phyloP scores from a whole-genome alignment of 2,329 filamentous ascomycete genomes.

The Verticillium zaregamsianum region DNA sequence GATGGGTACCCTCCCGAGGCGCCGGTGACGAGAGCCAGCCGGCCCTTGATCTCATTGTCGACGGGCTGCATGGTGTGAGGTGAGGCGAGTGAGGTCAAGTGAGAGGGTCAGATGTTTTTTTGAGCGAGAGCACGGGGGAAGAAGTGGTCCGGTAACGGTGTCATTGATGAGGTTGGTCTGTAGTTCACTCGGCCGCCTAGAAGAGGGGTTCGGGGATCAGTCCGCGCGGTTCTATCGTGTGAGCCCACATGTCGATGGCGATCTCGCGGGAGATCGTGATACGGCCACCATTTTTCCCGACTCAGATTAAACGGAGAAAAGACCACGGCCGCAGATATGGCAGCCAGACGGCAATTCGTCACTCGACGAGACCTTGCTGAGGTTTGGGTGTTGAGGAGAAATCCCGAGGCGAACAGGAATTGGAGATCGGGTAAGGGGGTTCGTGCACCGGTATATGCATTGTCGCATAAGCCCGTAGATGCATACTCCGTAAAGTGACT shows the following conservation, averaged over 20 bases:
- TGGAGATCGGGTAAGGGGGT: background rate
- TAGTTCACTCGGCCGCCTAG: background rate
- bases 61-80: background rate
- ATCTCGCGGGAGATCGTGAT: background rate
- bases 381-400: background rate
- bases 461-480: background rate
- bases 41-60: slow-evolving; percentile 44
- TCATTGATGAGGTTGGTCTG: background rate
- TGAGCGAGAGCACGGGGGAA: background rate
- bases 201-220: background rate
- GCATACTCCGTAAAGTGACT: background rate
- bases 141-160: too few species aligned
- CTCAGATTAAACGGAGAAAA: background rate
- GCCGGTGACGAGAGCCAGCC: slow-evolving; percentile 55
- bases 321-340: background rate
- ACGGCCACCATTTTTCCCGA: background rate
- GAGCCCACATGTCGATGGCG: background rate
- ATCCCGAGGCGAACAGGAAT: background rate
- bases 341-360: background rate
- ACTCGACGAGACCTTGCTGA: background rate
- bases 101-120: background rate
- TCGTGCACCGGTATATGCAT: background rate
- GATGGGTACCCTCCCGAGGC: slow-evolving; percentile 53
- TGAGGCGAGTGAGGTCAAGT: background rate
- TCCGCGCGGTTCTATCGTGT: background rate